Percentiles rank a stretch among this genome's conserved stretches.
phyloP scores from a whole-genome alignment of 2,329 filamentous ascomycete species.

The Trichoderma koningiopsis region DNA sequence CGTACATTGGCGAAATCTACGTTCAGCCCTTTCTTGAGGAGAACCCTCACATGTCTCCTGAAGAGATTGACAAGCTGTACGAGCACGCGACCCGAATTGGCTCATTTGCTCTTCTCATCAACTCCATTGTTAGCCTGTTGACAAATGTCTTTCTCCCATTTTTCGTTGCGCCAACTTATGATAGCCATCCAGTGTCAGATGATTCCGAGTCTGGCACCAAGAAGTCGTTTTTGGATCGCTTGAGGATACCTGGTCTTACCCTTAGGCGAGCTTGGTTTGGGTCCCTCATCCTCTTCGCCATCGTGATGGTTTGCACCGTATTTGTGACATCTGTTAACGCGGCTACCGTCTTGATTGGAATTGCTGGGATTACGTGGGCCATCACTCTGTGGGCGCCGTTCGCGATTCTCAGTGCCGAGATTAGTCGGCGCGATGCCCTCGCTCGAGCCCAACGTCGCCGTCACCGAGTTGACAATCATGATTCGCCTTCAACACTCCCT shows the following conservation, averaged over 20 bases:
- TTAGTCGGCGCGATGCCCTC: conserved; percentile 74
- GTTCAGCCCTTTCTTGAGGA: conserved; percentile 77
- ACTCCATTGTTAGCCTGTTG: conserved; percentile 79
- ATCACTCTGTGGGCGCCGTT: conserved; percentile 93
- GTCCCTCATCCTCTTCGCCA: conserved; percentile 80
- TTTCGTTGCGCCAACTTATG: conserved; percentile 80
- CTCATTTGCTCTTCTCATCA: conserved; percentile 85
- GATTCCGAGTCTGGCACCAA: conserved; percentile 38
- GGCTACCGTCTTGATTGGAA: conserved; percentile 75
- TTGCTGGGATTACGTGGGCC: conserved; percentile 90
- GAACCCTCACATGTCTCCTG: conserved; percentile 75
- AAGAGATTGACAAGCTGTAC: conserved; percentile 77
- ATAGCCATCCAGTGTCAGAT: conserved; percentile 43
- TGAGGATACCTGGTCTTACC: conserved; percentile 81
- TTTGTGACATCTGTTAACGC: conserved; percentile 70
- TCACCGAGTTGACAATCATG: conserved; percentile 24
- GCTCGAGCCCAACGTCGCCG: conserved; percentile 43
- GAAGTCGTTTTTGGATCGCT: conserved; percentile 54
- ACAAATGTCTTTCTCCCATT: conserved; percentile 85
- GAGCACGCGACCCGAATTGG: conserved; percentile 84
- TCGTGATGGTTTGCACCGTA: conserved; percentile 81
- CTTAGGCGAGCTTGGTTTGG: conserved; percentile 86
- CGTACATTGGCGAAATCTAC: conserved; percentile 91
- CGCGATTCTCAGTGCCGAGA: conserved; percentile 91
- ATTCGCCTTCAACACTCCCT: neutral